Base-by-base conservation (phyloP, 2,329 filamentous ascomycete genomes). In the Sclerotiophoma versabilis region DNA sequence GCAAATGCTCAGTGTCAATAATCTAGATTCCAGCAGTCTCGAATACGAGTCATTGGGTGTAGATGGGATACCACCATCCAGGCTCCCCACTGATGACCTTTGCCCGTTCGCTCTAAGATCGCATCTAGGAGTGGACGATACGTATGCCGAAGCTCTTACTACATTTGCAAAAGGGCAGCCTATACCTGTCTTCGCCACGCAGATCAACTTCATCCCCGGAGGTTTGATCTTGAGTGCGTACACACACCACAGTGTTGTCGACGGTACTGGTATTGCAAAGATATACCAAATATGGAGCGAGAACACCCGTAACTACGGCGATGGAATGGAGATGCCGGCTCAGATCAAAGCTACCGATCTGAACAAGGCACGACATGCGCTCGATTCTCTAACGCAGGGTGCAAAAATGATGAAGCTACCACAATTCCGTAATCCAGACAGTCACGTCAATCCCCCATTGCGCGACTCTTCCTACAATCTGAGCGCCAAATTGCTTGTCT, bases 211-310 rank as follows among this genome's bases (percentile, higher is more conserved):
- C 39, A 62, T 71, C 14, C 59, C 57, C 1, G 65, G 64, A n/a
- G 69, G 69, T 1, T 52, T 71, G 8, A 53, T 71, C 8, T 38
- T 72, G 17, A 71, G 67, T 34, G 45, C 64, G 1, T 71, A 68
- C 54, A 50, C 57, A 8, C 59, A 70, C 49, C 69, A 73, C 49
- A 57, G 49, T 22, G 56, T 64, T 14, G 29, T 58, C 9, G 67
- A 70, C 39, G 63, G 62, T 5, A 54, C 37, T 3, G 64, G 62
- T 0, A 56, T 64, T 10, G 48, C 54, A 7, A 54, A 42, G 14
- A 47, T 68, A 0, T 63, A 60, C 22, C 32, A 58, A 19, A 19
- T 50, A 1, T 68, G 62, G 63, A 62, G 59, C 20, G n/a, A 3
- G 7, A 14, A 37, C 2, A 30, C 36, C 32, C 47, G 20, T 17